Percentiles rank a stretch among this genome's conserved stretches.
Conservation (phyloP, 805 yeast species). For the Candida nemodendra region DNA sequence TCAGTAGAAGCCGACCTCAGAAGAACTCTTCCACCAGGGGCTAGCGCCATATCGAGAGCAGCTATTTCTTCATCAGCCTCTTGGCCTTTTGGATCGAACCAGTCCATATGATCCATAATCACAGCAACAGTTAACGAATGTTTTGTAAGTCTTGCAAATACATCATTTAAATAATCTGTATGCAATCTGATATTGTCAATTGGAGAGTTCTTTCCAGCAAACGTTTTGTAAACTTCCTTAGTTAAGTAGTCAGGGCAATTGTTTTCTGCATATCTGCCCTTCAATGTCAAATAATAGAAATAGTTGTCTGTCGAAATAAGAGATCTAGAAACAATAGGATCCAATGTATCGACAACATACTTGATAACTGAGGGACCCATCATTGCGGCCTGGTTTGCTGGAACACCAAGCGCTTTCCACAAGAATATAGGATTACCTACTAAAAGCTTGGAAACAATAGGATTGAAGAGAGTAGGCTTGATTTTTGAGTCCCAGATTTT, state of each 20-base stretch:
- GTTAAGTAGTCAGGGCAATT: slow-evolving; percentile 81
- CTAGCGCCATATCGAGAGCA: slow-evolving; percentile 61
- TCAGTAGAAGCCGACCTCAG: slow-evolving; percentile 68
- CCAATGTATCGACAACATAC: slow-evolving; percentile 74
- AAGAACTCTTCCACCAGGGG: slow-evolving; percentile 70
- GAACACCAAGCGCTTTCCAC: slow-evolving; percentile 91
- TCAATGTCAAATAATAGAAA: slow-evolving; percentile 69
- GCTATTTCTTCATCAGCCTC: slow-evolving; percentile 67
- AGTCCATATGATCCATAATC: slow-evolving; percentile 91
- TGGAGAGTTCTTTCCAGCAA: slow-evolving; percentile 48
- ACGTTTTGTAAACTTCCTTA: slow-evolving; percentile 50
- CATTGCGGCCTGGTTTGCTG: slow-evolving; percentile 78
- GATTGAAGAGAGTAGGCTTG: slow-evolving; percentile 70
- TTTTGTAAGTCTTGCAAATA: slow-evolving; percentile 60
- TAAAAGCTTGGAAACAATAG: slow-evolving; percentile 61
- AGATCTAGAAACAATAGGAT: slow-evolving; percentile 66
- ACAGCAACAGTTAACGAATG: slow-evolving; percentile 72
- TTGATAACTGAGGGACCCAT: slow-evolving; percentile 71
- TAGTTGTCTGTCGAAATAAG: slow-evolving; percentile 70
- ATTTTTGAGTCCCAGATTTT: slow-evolving; percentile 61
- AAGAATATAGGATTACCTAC: slow-evolving; percentile 82
- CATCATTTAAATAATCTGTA: slow-evolving; percentile 77
- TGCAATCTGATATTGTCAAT: slow-evolving; percentile 72
- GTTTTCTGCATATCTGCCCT: slow-evolving; percentile 54
- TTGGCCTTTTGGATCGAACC: slow-evolving; percentile 68